Base-by-base conservation (phyloP, 352 stramenopile genomes). In the Thalassiosira livingstoniorum region DNA sequence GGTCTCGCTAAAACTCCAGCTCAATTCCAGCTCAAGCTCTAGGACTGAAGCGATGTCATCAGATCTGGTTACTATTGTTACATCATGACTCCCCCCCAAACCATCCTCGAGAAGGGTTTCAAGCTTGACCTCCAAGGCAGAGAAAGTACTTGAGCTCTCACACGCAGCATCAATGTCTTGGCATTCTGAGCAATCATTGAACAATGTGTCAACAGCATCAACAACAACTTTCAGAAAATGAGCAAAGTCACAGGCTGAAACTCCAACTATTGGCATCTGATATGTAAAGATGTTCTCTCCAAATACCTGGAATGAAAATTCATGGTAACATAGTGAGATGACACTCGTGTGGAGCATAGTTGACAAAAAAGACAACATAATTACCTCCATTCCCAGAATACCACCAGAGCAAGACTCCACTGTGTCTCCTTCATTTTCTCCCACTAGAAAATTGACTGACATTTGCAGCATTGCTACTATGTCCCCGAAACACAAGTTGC, bases 361-460 rank as follows among this genome's bases (percentile, higher is more conserved):
- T 60, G 51, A 60, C 51, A 60, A 60, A 60, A 10, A 25, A 31
- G 11, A 13, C 29, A 11, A 60, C 11, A 45, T 47, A 31, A 23
- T 47, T 10, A 67, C 34, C 7, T 60, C 42, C 11, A 39, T 45
- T 2, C 70, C 70, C 18, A 84, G 39, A n/a, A 86, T 45, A 23
- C 78, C 78, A 27, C 73, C 73, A 29, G 73, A 82, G 45, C 78
- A 86, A n/a, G 71, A 74, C 25, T 82, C 72, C 27, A 86, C 78
- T 43, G 45, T 70, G 34, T 82, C 78, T 62, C n/a, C 65, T 31
- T 68, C 64, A 32, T 76, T 23, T 45, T n/a, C n/a, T n/a, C 78
- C 78, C 21, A 82, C 60, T 18, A 86, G 47, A 18, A 86, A 72
- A 23, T 62, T 53, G 5, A 82, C 21, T 18, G 65, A 42, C 18